A percentile compares a stretch with the other conserved stretches of the same genome.
Conservation (phyloP, 805 yeast genomes). For the Jamesozyma rosinii region DNA sequence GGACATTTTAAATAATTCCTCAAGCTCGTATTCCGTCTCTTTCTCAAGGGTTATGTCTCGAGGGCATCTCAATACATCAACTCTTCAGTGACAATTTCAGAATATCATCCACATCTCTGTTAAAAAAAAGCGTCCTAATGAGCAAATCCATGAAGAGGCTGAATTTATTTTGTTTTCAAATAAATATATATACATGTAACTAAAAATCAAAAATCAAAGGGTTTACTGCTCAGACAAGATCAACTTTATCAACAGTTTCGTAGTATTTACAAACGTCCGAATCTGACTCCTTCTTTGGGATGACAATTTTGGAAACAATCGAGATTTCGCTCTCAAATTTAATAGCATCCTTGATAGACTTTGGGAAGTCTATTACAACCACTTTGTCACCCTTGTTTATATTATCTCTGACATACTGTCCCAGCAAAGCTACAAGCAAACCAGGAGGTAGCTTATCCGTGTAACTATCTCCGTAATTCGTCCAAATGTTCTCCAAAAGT, state of each 20-base stretch:
- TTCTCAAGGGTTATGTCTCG: too few species aligned
- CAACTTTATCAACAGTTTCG: conserved; percentile 52
- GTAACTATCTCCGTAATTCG: conserved; percentile 21
- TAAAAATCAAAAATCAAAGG: neutral
- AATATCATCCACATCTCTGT: too few species aligned
- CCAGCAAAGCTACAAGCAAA: conserved; percentile 28
- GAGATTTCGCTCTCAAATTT: conserved; percentile 66
- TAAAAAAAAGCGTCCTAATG: too few species aligned
- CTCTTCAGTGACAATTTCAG: too few species aligned
- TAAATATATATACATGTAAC: neutral
- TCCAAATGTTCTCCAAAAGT: conserved; percentile 39
- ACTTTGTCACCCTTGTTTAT: conserved; percentile 35
- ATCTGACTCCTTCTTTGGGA: conserved; percentile 21
- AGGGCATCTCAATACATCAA: too few species aligned
- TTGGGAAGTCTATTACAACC: conserved; percentile 51
- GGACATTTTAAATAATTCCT: conserved; percentile 8
- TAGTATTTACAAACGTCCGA: conserved; percentile 52
- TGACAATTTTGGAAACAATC: conserved; percentile 34
- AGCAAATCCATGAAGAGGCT: too few species aligned
- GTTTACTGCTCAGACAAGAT: conserved; percentile 1
- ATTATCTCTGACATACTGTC: conserved; percentile 23
- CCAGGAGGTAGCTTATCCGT: conserved; percentile 30
- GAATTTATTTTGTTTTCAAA: too few species aligned
- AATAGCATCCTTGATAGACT: conserved; percentile 53
- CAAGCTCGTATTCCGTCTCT: too few species aligned